Evolutionary conservation across 2,329 filamentous ascomycete genomes (phyloP), one percentile per base, ranked within the genome.

Genomic region (Parastagonospora avenae): DNA sequence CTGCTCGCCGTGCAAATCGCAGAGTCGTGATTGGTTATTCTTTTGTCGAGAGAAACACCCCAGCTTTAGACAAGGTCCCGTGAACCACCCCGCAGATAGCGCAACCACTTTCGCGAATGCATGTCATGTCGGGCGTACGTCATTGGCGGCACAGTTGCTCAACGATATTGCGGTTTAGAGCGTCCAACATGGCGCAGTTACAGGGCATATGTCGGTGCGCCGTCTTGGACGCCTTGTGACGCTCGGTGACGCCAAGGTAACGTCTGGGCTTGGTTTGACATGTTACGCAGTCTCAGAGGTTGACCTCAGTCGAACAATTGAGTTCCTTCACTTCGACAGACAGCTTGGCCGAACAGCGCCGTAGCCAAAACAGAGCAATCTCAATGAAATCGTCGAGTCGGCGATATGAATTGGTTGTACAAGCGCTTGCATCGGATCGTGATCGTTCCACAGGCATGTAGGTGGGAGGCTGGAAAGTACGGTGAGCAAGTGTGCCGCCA

Each of bases 51-150:
- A 5, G 19, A 24, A 24, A 24, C 19, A 24, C 5, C 19, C 19
- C 19, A 24, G 19, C 19, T 24, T 37, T 14, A 39, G 12, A 27
- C 8, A 19, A 39, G 51, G 45, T 45, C 50, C 55, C 53, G 54
- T 59, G 49, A 47, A 43, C 30, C 52, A 54, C 55, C 53, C 52
- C 56, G 57, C 59, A 53, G 50, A 54, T 58, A 50, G 53, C 52
- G 56, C 54, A 42, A 44, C 44, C 38, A 42, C 30, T 24, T 30
- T 56, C 40, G 50, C 40, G 38, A 48, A 54, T 59, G 57, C 61
- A 62, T 64, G 56, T 55, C 46, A 53, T 29, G 16, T 48, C n/a
- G 30, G 8, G 19, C 8, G 41, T 14, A 37, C 42, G 46, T 42
- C 12, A 64, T 64, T 64, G 54, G 57, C 28, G 46, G 15, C 35